Conservation (phyloP, 164 flowering plant genomes). For the Saururus chinensis region DNA sequence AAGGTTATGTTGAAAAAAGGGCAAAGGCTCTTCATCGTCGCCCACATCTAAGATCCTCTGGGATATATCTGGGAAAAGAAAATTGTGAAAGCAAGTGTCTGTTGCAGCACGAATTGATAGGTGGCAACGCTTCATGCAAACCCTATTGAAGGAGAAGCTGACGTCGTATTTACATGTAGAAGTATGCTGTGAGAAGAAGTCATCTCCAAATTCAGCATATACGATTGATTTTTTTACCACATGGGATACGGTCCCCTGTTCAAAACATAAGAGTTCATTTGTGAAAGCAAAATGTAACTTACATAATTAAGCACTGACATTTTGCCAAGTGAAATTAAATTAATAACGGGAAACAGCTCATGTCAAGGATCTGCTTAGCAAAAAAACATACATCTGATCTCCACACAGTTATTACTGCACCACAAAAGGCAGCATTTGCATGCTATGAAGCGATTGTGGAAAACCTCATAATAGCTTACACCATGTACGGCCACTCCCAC, state of each 20-base stretch:
- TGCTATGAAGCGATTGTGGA: too few relatives aligned
- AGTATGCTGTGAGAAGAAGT: conserved; percentile 20
- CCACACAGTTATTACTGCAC: too few relatives aligned
- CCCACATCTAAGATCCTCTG: background rate
- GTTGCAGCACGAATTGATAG: conserved; percentile 29
- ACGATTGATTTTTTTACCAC: conserved; percentile 1
- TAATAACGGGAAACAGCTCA: background rate
- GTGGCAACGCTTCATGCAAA: conserved; percentile 34
- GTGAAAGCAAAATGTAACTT: background rate
- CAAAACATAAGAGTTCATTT: background rate
- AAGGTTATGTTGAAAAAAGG: background rate
- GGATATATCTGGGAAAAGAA: conserved; percentile 20
- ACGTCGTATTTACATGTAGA: conserved; percentile 21
- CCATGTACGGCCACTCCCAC: too few relatives aligned
- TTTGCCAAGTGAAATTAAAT: too few relatives aligned
- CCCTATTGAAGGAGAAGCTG: conserved; percentile 40
- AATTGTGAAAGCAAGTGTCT: conserved; percentile 13
- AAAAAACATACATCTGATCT: too few relatives aligned
- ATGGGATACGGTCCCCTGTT: background rate
- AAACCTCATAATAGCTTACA: too few relatives aligned
- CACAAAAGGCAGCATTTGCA: too few relatives aligned
- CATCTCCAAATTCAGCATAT: conserved; percentile 30
- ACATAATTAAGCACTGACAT: too few relatives aligned
- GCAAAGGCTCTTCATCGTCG: background rate
- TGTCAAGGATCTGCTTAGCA: too few relatives aligned